Evolutionary conservation across 2,329 filamentous ascomycete genomes (phyloP).

Genomic region (Ambrosiella beaveri): DNA sequence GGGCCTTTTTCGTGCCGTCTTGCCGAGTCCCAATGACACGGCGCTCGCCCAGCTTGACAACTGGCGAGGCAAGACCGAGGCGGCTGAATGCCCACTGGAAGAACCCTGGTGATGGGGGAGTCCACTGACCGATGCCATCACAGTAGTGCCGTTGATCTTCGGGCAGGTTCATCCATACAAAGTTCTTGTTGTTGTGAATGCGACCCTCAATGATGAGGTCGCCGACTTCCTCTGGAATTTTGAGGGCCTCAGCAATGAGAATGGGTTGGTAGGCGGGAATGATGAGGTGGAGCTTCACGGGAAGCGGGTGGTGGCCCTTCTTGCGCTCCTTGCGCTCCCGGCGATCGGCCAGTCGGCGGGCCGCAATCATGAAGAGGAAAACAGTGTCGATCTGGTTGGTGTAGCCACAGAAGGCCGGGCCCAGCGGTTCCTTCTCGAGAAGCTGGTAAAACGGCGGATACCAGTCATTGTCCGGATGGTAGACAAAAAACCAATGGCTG

Average conservation of each 20-base stretch:
- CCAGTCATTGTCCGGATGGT: slow-evolving; percentile 26
- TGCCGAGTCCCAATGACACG: slow-evolving; percentile 18
- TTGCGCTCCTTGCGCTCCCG: slow-evolving; percentile 16
- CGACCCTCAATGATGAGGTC: slow-evolving; percentile 24
- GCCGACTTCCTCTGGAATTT: slow-evolving; percentile 22
- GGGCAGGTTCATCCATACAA: slow-evolving; percentile 24
- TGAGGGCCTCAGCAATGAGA: slow-evolving; percentile 21
- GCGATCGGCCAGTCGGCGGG: slow-evolving; percentile 17
- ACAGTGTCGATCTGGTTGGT: slow-evolving; percentile 25
- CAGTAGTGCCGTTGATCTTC: slow-evolving; percentile 20
- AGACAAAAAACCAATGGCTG: slow-evolving; percentile 25
- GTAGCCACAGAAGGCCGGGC: slow-evolving; percentile 23
- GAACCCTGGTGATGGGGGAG: slow-evolving; percentile 18
- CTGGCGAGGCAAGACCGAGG: slow-evolving; percentile 17
- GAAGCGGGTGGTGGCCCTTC: slow-evolving; percentile 16
- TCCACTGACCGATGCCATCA: slow-evolving; percentile 20
- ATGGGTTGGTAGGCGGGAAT: slow-evolving; percentile 25
- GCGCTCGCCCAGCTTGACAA: slow-evolving; percentile 15
- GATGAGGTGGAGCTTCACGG: slow-evolving; percentile 22
- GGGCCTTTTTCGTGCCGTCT: slow-evolving; percentile 10
- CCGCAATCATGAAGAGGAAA: slow-evolving; percentile 25
- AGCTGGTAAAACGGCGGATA: slow-evolving; percentile 25
- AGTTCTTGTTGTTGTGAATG: slow-evolving; percentile 23
- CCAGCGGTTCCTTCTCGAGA: slow-evolving; percentile 20
- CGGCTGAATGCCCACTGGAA: slow-evolving; percentile 17